Evolutionary conservation across 768 basidiomycete genomes (phyloP).

Genomic region (Psilocybe subaeruginosa): DNA sequence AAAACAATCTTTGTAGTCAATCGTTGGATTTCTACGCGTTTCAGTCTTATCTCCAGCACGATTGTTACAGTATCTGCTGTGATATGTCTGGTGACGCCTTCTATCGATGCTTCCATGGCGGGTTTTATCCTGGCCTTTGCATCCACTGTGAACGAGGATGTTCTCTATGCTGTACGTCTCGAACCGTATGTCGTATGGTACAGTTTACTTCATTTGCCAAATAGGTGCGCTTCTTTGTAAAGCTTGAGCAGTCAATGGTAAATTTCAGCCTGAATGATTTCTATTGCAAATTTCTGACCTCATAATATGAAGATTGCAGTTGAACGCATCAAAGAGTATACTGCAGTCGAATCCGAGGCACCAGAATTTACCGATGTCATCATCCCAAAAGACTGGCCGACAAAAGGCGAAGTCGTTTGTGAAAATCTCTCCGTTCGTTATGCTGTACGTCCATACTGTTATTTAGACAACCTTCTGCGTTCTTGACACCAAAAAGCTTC

Average conservation of each 20-base stretch:
- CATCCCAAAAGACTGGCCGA: not conserved
- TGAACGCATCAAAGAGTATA: constrained; percentile 1
- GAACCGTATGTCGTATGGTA: not conserved
- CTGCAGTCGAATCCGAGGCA: not conserved
- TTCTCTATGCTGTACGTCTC: not conserved
- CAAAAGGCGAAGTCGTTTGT: not conserved
- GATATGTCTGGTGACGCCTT: not conserved
- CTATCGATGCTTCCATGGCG: not conserved
- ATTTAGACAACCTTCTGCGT: not conserved
- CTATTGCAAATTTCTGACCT: not conserved
- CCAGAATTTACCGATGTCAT: constrained; percentile 1
- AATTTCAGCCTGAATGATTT: not conserved
- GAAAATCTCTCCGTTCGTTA: not conserved
- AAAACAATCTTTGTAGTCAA: not conserved
- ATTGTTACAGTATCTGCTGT: not conserved
- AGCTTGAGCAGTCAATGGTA: constrained; percentile 4
- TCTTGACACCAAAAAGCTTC: not conserved
- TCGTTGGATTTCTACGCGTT: constrained; percentile 1
- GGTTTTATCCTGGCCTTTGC: constrained; percentile 1
- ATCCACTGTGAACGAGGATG: not conserved
- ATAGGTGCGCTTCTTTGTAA: constrained; percentile 3
- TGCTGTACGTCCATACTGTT: not conserved
- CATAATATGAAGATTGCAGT: not conserved
- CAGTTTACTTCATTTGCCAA: no score
- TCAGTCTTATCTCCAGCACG: not conserved